Evolutionary conservation across 768 basidiomycete species (phyloP), one percentile per base, ranked within the genome.

Genomic region (Suillus bovinus): DNA sequence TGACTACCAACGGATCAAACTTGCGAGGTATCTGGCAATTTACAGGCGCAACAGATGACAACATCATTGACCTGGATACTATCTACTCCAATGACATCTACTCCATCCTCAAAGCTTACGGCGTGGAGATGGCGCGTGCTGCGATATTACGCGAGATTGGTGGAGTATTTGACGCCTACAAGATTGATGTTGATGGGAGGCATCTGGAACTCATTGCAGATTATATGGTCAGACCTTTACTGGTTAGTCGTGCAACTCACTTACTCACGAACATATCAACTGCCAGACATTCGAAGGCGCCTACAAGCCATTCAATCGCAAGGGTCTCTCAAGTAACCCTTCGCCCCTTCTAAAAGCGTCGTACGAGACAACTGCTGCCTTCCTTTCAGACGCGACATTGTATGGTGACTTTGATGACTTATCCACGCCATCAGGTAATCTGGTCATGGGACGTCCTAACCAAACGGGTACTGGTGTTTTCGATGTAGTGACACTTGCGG

Each of bases 271-370:
- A 55, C 20, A 27, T 52, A n/a, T 66, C 33, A 31, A 13, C 41
- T 39, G 24, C 27, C 59, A 99, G 96, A 99, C 97, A 0, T 98
- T 94, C 73, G 96, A 98, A 60, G 97, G 97, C 34, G 94, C 91
- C 33, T 99, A 96, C 81, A 96, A 93, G 77, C 94, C 97, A 2
- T 99, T 99, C 80, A 99, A 98, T 76, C 90, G 97, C 50, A 93
- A 90, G 66, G 97, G 97, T 59, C 91, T 99, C 62, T 89, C 93
- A 27, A 86, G 89, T 50, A 94, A 93, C 75, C 87, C 94, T 29
- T 98, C 96, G n/a, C 94, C 96, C 9, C 82, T 99, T 44, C 85
- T 99, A 60, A 99, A 99, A 75, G 97, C 97, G 1, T 97, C 95
- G 10, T 99, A 93, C 77, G 97, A 99, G 77, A 98, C 96, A 5